phyloP scores from a whole-genome alignment of 2,329 filamentous ascomycete species.

The Amphichorda felina region DNA sequence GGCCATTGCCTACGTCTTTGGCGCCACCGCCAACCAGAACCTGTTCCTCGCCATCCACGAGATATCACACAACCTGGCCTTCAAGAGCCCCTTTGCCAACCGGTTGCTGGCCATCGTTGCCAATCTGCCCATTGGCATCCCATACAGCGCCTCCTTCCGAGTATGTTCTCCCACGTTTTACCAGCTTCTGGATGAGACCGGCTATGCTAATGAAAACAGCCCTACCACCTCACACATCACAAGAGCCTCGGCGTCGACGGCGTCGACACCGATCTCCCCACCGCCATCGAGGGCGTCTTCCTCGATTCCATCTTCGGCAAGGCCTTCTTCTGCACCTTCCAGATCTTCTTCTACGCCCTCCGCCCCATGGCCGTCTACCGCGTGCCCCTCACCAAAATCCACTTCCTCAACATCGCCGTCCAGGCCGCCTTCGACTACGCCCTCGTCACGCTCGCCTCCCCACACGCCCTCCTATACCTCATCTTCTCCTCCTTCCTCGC shows the following conservation, averaged over 20 bases:
- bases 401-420: conserved; percentile 66
- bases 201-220: conserved; percentile 30
- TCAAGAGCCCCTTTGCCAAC: conserved; percentile 70
- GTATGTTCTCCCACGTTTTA: conserved; percentile 33
- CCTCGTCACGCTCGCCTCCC: conserved; percentile 49
- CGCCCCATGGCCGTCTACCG: conserved; percentile 91
- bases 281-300: conserved; percentile 79
- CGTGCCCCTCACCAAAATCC: conserved; percentile 75
- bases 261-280: conserved; percentile 91
- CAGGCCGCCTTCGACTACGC: conserved; percentile 70
- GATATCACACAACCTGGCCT: conserved; percentile 95
- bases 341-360: conserved; percentile 97
- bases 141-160: conserved; percentile 92
- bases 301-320: conserved; percentile 93
- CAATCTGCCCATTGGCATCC: conserved; percentile 89
- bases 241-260: conserved; percentile 96
- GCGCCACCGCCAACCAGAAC: conserved; percentile 95
- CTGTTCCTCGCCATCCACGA: conserved; percentile 97
- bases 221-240: conserved; percentile 97
- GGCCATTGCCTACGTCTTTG: conserved; percentile 78
- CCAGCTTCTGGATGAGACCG: neutral
- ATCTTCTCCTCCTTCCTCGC: conserved; percentile 86
- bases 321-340: conserved; percentile 97
- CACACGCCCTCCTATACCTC: conserved; percentile 66
- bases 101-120: conserved; percentile 82